These are phyloP conservation scores for Metrosideros polymorpha DNA, from an alignment of 441 rosid species.

Conservation along the genomic window DNA sequence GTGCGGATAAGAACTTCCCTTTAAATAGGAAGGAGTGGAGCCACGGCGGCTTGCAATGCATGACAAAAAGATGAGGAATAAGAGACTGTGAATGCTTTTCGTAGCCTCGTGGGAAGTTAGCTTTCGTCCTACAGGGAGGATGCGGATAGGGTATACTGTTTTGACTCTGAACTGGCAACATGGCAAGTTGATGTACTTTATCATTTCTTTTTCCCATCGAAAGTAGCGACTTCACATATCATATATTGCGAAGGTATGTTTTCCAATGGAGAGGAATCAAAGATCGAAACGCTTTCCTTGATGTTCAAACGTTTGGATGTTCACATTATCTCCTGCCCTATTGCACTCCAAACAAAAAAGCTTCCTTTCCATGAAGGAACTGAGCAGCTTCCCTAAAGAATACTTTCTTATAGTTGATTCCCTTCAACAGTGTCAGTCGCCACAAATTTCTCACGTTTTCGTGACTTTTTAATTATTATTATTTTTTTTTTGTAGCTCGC, in stretches of 20 bases:
- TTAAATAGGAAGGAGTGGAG: not conserved
- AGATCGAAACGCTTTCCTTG: not conserved
- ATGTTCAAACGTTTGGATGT: not conserved
- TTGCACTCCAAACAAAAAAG: not conserved
- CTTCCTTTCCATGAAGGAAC: not conserved
- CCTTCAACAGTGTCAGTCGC: not conserved
- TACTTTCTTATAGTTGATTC: not conserved
- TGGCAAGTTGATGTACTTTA: not conserved
- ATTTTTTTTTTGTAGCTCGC: not conserved
- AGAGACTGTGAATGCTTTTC: not conserved
- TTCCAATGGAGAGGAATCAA: not conserved
- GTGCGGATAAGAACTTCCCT: not conserved
- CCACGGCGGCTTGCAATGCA: not conserved
- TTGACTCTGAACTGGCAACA: not conserved
- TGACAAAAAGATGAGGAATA: not conserved
- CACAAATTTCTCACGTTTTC: not conserved
- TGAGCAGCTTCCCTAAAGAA: not conserved
- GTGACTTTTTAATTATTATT: not conserved
- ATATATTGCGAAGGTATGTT: not conserved
- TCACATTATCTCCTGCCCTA: not conserved
- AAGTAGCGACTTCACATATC: not conserved
- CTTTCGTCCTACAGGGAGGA: not conserved
- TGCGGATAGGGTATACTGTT: not conserved
- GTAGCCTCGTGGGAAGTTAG: not conserved
- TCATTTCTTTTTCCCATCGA: not conserved